phyloP scores from a whole-genome alignment of 441 rosid genomes.

The Aquilaria agallochum region DNA sequence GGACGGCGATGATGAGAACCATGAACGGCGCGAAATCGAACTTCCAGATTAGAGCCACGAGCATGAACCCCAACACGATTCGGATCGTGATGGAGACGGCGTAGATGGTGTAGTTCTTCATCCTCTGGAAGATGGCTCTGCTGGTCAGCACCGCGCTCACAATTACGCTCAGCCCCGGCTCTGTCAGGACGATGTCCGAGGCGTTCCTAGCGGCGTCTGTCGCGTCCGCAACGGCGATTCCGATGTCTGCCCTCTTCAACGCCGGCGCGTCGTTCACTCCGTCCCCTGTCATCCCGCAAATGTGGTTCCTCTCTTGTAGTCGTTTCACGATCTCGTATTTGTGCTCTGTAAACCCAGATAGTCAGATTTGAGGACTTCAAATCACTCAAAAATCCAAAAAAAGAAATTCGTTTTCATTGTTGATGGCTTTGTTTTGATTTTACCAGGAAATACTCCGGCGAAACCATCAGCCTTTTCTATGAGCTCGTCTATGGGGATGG shows the following conservation, averaged over 20 bases:
- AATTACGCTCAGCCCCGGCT: conserved; percentile 88
- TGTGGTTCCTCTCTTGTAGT: conserved; percentile 81
- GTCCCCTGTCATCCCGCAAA: conserved; percentile 96
- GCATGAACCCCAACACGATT: conserved; percentile 85
- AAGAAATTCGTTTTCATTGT: not conserved
- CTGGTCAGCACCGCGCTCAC: conserved; percentile 87
- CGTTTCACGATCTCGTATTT: conserved; percentile 90
- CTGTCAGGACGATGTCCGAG: conserved; percentile 86
- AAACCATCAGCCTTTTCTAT: conserved; percentile 91
- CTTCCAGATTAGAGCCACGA: conserved; percentile 81
- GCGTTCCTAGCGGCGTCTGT: conserved; percentile 93
- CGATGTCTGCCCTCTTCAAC: conserved; percentile 84
- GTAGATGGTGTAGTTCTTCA: conserved; percentile 98
- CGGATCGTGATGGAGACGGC: conserved; percentile 96
- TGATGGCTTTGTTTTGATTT: not conserved
- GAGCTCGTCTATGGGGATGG: conserved; percentile 69
- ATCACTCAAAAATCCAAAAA: not conserved
- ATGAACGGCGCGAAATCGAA: conserved; percentile 96
- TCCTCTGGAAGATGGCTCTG: conserved; percentile 93
- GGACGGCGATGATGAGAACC: conserved; percentile 88
- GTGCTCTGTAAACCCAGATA: conserved; percentile 43
- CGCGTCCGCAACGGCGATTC: conserved; percentile 92
- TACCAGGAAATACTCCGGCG: conserved; percentile 97
- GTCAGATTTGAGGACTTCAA: not conserved
- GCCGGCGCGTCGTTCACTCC: conserved; percentile 97